Conservation (phyloP, 176 grass and related monocot species). For the Lolium perenne region DNA sequence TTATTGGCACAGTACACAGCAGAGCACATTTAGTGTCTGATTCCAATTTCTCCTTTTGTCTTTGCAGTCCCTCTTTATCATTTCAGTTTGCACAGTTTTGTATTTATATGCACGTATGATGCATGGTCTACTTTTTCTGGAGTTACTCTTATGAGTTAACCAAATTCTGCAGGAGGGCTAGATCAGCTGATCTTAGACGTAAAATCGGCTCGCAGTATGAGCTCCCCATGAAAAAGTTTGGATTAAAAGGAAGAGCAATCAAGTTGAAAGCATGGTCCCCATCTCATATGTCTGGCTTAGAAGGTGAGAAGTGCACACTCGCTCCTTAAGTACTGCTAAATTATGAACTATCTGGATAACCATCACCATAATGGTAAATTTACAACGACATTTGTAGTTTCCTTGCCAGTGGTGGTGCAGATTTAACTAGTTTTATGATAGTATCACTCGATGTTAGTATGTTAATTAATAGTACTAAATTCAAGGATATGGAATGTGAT, state of each 20-base stretch:
- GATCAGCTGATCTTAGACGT: not conserved
- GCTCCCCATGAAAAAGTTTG: not conserved
- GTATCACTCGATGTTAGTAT: not conserved
- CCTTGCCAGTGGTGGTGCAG: not conserved
- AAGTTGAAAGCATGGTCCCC: not conserved
- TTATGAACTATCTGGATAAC: not conserved
- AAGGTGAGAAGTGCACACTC: not conserved
- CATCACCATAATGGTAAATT: not conserved
- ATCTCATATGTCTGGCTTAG: not conserved
- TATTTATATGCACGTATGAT: not conserved
- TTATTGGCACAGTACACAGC: not conserved
- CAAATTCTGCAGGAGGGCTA: not conserved
- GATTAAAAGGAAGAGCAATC: not conserved
- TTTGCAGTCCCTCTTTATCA: not conserved
- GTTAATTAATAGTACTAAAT: not conserved
- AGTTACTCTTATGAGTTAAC: not conserved
- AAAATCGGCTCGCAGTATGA: too few species aligned
- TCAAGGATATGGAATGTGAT: not conserved
- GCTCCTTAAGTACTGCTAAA: not conserved
- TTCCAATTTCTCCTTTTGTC: not conserved
- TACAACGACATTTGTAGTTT: not conserved
- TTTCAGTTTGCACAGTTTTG: not conserved
- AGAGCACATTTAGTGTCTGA: not conserved
- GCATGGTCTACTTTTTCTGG: not conserved
- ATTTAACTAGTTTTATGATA: not conserved